Conservation (phyloP, 2,329 filamentous ascomycete species). For the Diaporthe citriasiana region DNA sequence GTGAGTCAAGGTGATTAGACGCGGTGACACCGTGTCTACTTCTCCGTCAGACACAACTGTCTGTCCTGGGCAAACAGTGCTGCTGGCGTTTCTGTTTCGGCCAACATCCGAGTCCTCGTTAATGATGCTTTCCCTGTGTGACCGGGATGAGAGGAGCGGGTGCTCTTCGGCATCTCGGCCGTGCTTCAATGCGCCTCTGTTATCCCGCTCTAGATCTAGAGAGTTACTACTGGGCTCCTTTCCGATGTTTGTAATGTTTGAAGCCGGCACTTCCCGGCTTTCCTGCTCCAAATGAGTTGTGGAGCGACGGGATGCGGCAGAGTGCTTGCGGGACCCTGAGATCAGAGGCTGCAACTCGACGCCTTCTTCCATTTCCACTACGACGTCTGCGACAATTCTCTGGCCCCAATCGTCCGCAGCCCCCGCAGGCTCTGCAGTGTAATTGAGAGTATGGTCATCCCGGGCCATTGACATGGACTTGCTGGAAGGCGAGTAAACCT, state of each 20-base stretch:
- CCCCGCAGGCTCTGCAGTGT: neutral
- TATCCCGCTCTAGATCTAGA: neutral
- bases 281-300: neutral
- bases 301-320: neutral
- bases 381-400: neutral
- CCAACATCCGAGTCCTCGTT: neutral
- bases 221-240: neutral
- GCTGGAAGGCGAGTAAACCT: neutral
- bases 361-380: neutral
- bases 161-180: neutral
- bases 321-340: neutral
- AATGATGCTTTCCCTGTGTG: neutral
- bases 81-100: neutral
- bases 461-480: neutral
- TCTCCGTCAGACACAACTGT: neutral
- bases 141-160: neutral
- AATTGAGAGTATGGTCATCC: neutral
- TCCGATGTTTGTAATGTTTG: neutral
- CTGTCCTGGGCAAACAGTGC: neutral
- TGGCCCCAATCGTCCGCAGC: neutral
- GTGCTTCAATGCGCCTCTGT: neutral
- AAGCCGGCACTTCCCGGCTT: neutral
- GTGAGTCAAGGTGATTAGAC: neutral
- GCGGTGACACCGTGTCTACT: neutral
- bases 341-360: neutral